Evolutionary conservation across 2,329 filamentous ascomycete genomes (phyloP), one percentile per base, ranked within the genome.

Genomic region (Diplodia corticola): DNA sequence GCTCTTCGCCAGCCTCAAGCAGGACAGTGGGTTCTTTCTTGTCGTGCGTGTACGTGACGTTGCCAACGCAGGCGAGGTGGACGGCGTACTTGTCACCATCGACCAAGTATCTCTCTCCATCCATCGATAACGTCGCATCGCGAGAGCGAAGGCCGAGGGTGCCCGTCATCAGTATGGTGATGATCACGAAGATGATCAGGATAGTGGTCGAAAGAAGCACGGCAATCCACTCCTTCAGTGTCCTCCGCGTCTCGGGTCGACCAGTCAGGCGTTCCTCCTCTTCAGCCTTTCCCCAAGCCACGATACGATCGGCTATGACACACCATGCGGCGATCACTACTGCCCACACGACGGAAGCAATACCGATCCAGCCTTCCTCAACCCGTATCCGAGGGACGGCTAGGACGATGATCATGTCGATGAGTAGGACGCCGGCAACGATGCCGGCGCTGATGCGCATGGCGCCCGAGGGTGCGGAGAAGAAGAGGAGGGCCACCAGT

Each of bases 181-280:
- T 88, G 53, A 89, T 72, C 26, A 88, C 86, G 73, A 95, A 88
- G 68, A 91, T 71, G 22, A 86, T 80, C 73, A 96, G 86, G 48
- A 91, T 84, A 54, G 93, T 79, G 1, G 90, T 93, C 28, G 92
- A 90, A 3, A 89, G 74, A 3, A 96, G 80, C 15, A 99, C 91
- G 50, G 89, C 90, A 5, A 88, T 79, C 94, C 95, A 98, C 80
- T 98, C 92, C 49, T 85, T 81, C 5, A 97, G 78, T 0, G 92
- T 91, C 30, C 93, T 88, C 26, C 93, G 87, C 12, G 90, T 92
- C 80, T 99, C 94, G 33, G 90, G 86, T 15, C 94, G 90, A 12
- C 95, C 95, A 0, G 94, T 98, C 22, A 98, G 82, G 28, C 95
- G 88, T 76, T 97, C 90, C 76, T 99, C 95, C 76, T 98, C 95